phyloP scores from a whole-genome alignment of 192 early-diverging fungal species.

The Coemansia sp. region DNA sequence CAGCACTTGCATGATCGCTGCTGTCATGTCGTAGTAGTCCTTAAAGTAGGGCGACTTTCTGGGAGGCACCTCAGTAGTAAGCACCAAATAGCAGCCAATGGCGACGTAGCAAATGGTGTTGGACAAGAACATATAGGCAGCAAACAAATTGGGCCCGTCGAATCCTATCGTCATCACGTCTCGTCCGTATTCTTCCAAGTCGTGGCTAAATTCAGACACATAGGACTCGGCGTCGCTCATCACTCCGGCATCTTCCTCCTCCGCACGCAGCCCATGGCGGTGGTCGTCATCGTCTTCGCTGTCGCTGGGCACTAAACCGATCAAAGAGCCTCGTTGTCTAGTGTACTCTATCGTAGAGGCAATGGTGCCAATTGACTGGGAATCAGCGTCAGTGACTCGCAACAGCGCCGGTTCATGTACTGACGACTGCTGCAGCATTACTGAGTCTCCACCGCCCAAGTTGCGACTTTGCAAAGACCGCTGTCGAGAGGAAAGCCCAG shows the following conservation, averaged over 20 bases:
- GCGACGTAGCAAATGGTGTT: constrained; percentile 22
- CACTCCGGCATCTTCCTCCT: not conserved
- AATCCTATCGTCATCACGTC: constrained; percentile 25
- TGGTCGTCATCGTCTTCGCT: constrained; percentile 11
- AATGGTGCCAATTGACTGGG: constrained; percentile 29
- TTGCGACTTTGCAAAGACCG: not conserved
- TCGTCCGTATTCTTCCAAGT: constrained; percentile 34
- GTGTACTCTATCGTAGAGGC: constrained; percentile 13
- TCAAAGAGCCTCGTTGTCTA: constrained; percentile 15
- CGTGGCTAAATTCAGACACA: constrained; percentile 53
- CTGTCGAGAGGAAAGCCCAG: constrained; percentile 8
- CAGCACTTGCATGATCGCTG: constrained; percentile 30
- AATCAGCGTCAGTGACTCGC: constrained; percentile 12
- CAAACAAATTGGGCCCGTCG: constrained; percentile 27
- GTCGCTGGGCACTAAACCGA: constrained; percentile 23
- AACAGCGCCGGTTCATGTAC: constrained; percentile 37
- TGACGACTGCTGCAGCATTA: constrained; percentile 4
- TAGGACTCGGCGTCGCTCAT: constrained; percentile 37
- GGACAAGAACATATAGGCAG: constrained; percentile 35
- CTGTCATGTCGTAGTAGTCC: constrained; percentile 41
- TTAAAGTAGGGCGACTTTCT: constrained; percentile 45
- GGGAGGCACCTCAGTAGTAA: constrained; percentile 28
- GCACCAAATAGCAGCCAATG: constrained; percentile 29
- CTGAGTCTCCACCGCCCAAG: not conserved
- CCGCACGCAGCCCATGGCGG: not conserved